A percentile compares a stretch with the other conserved stretches of the same genome.
phyloP scores from a whole-genome alignment of 2,329 filamentous ascomycete genomes.

The Monosporascus sp. region DNA sequence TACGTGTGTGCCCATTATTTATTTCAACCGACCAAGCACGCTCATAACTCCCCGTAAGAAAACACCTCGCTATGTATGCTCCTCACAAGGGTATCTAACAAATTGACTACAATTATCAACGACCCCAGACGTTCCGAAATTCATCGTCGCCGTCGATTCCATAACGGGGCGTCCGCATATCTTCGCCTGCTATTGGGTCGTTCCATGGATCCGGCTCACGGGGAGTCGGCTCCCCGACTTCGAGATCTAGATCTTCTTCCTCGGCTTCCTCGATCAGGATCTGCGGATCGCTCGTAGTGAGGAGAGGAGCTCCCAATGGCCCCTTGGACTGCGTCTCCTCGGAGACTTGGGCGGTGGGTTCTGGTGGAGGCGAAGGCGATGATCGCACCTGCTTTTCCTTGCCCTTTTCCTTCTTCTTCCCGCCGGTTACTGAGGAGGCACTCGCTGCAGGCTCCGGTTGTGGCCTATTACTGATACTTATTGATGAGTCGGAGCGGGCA shows the following conservation, averaged over 20 bases:
- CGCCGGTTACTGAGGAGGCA: constrained; percentile 21
- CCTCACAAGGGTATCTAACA: constrained; percentile 2
- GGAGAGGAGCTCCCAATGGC: constrained; percentile 25
- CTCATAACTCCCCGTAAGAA: too few relatives aligned
- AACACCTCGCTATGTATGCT: too few relatives aligned
- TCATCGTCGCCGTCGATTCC: constrained; percentile 32
- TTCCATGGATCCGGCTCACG: constrained; percentile 14
- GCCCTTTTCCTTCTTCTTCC: constrained; percentile 26
- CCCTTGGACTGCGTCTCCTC: constrained; percentile 25
- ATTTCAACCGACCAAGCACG: too few relatives aligned
- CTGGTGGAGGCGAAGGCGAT: constrained; percentile 14
- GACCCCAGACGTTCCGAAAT: constrained; percentile 43
- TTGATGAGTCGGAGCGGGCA: constrained; percentile 19
- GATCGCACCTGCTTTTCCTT: constrained; percentile 23
- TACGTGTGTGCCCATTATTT: too few relatives aligned
- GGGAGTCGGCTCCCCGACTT: constrained; percentile 17
- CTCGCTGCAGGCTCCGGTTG: constrained; percentile 13
- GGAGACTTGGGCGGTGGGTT: constrained; percentile 19
- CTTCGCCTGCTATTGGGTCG: neutral
- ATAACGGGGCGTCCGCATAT: constrained; percentile 9
- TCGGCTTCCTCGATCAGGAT: constrained; percentile 28
- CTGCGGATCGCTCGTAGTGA: constrained; percentile 26
- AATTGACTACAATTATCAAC: constrained; percentile 1
- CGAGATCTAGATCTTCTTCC: constrained; percentile 22
- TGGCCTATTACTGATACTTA: constrained; percentile 24